Percentiles rank a stretch among this genome's conserved stretches.
Evolutionary conservation across 148 eudicot genomes (phyloP).

Genomic region (Diospyros lotus): DNA sequence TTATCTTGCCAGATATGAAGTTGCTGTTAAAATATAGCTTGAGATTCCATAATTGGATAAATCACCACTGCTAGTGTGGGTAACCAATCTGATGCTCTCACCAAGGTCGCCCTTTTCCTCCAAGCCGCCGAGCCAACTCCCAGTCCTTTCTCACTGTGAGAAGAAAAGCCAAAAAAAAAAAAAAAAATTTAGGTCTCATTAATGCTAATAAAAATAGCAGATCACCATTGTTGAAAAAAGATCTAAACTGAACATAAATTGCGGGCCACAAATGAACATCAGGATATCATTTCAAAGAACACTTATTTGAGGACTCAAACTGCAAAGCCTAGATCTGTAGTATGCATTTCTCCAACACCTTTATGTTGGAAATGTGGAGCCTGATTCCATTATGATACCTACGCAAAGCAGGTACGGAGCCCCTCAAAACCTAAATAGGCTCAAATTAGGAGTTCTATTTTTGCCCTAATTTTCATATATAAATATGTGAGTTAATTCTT

Average conservation of each 20-base stretch:
- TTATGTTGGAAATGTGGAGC: no score
- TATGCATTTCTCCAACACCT: no score
- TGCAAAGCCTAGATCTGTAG: no score
- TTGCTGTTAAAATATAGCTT: neutral
- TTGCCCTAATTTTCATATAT: no score
- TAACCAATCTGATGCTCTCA: slow-evolving; percentile 13
- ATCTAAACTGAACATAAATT: neutral
- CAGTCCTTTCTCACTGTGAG: slow-evolving; percentile 69
- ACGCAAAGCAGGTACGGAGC: no score
- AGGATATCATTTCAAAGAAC: neutral
- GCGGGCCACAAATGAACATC: neutral
- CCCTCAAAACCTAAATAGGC: no score
- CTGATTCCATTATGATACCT: no score
- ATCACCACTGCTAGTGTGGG: neutral
- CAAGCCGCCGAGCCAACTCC: slow-evolving; percentile 70
- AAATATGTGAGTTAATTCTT: no score
- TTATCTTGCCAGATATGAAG: neutral
- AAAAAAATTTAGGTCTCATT: neutral
- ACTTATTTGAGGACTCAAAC: neutral
- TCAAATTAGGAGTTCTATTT: no score
- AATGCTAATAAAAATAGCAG: neutral
- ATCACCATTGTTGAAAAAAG: neutral
- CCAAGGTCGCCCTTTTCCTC: slow-evolving; percentile 61
- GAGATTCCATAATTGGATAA: neutral
- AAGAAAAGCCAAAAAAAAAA: neutral